Evolutionary conservation across 306 rosid species (phyloP), one percentile per base, ranked within the genome.

Genomic region (Cucurbita argyrosperma): DNA sequence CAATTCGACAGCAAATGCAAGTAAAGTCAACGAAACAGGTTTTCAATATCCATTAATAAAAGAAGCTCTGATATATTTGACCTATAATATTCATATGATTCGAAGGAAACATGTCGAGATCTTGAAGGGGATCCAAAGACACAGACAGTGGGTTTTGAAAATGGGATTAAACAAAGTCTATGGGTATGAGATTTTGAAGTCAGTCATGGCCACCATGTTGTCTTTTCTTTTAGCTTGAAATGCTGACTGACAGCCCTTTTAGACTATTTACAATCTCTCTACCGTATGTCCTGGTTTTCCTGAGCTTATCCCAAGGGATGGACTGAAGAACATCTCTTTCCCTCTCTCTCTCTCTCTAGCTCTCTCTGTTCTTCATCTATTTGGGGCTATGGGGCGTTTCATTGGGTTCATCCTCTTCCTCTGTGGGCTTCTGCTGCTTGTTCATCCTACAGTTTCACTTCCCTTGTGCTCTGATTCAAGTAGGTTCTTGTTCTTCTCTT

Each of bases 401-500:
- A 71, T 77, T 76, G 83, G 79, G 68, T 67, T 56, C 58, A 73
- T 79, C 75, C 66, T 88, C 74, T 82, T 85, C 49, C 77, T 84
- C 62, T 89, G 81, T 78, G 77, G 78, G 80, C 67, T 83, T 50
- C 73, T 89, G 63, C 80, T 91, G 83, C 82, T 88, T 66, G 82
- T 88, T 80, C 82, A 76, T 75, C 75, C 82, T 74, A 78, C 92
- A 53, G 37, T 68, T 77, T 88, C 99, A 54, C 90, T 80, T 76
- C 99, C 99, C 67, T 79, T 91, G 35, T 95, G 99, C 71, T 76
- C 79, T 75, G 90, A 95, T 86, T 95, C 96, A 50, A 80, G 99
- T 95, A 74, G 54, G 96, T 81, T 78, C 49, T 70, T 11, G 30
- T 50, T 50, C 7, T 51, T 8, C 15, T 9, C 14, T 68, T 74